These are phyloP conservation scores for Fusarium tricinctum DNA, from an alignment of 2,329 filamentous ascomycete species.

Conservation along the genomic window DNA sequence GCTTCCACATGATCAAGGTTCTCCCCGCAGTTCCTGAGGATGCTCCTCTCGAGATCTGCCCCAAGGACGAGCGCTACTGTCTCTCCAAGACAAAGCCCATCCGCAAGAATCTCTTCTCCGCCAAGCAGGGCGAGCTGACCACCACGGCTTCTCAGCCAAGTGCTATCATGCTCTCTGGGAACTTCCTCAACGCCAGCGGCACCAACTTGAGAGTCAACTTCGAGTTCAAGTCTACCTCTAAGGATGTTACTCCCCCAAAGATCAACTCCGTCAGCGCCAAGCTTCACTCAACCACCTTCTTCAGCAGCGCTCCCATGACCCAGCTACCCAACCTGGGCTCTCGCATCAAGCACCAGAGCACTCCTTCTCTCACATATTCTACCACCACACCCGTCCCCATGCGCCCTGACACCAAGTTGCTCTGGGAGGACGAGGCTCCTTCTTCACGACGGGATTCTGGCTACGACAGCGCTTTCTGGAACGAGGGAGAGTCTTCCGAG, in stretches of 20 bases:
- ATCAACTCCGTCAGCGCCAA: conserved; percentile 65
- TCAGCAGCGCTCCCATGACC: conserved; percentile 61
- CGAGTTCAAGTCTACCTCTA: conserved; percentile 61
- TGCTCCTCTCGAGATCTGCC: conserved; percentile 64
- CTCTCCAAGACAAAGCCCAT: conserved; percentile 66
- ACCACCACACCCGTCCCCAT: conserved; percentile 60
- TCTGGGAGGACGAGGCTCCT: conserved; percentile 59
- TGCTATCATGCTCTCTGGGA: conserved; percentile 64
- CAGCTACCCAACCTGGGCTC: conserved; percentile 66
- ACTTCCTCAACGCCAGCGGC: conserved; percentile 60
- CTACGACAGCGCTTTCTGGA: conserved; percentile 61
- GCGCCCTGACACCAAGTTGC: conserved; percentile 52
- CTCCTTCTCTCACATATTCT: conserved; percentile 63
- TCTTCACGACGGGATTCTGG: conserved; percentile 65
- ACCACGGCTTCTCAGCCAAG: conserved; percentile 62
- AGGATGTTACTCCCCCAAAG: conserved; percentile 62
- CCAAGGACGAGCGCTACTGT: conserved; percentile 63
- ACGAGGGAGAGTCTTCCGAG: conserved; percentile 55
- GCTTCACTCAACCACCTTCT: conserved; percentile 67
- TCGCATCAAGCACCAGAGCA: conserved; percentile 57
- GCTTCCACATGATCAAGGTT: conserved; percentile 63
- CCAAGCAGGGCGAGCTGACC: conserved; percentile 65
- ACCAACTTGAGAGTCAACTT: conserved; percentile 63
- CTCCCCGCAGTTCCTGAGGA: conserved; percentile 65
- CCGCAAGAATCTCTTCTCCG: conserved; percentile 66